A percentile compares a stretch with the other conserved stretches of the same genome.
Conservation (phyloP, 2,329 filamentous ascomycete genomes). For the Fusarium phyllophilum region DNA sequence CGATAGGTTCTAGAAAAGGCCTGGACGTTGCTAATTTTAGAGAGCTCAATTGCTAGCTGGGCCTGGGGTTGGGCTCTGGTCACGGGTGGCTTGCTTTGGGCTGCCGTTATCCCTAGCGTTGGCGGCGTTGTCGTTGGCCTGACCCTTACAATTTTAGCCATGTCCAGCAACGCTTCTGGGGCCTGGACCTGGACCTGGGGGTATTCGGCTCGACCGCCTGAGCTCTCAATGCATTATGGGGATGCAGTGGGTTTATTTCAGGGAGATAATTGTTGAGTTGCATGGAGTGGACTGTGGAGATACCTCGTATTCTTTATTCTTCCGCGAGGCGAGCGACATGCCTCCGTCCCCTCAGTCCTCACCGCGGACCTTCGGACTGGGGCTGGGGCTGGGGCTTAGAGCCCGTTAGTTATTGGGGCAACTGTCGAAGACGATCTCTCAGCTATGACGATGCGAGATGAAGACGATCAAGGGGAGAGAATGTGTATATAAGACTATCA, state of each 20-base stretch:
- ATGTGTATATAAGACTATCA: constrained; percentile 28
- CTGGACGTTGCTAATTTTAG: constrained; percentile 10
- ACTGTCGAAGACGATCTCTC: neutral
- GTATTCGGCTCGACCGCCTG: neutral
- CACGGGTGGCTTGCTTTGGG: neutral
- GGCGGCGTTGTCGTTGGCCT: neutral
- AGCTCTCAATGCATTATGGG: neutral
- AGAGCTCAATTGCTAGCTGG: neutral
- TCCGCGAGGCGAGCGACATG: neutral
- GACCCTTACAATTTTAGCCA: constrained; percentile 4
- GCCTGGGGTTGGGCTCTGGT: neutral
- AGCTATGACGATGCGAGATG: constrained; percentile 9
- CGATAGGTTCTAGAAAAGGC: constrained; percentile 20
- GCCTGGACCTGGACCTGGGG: neutral
- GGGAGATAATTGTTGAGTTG: neutral
- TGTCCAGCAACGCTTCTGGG: neutral
- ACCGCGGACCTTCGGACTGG: neutral
- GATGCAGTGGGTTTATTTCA: neutral
- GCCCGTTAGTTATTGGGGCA: neutral
- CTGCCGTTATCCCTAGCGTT: constrained; percentile 6
- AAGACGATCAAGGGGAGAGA: neutral
- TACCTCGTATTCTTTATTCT: constrained; percentile 21
- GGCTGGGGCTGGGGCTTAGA: neutral
- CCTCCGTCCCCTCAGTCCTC: neutral
- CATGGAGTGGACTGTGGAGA: neutral